Percentiles rank a stretch among this genome's conserved stretches.
These are phyloP conservation scores for Syzygium oleosum DNA, from an alignment of 345 rosid genomes.

Conservation along the genomic window DNA sequence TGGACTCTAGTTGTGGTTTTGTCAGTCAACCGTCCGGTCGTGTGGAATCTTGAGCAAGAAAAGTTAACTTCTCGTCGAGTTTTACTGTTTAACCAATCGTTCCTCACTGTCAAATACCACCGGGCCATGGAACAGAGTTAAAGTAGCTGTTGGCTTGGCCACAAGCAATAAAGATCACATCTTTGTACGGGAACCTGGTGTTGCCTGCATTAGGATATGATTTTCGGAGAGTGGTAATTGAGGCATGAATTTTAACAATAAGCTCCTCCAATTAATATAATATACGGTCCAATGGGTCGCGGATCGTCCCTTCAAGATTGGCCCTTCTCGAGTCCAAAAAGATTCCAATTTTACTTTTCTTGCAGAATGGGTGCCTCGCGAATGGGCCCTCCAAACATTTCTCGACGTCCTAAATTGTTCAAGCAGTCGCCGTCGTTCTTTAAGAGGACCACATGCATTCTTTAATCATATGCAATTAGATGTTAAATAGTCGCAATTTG, in stretches of 20 bases:
- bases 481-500: neutral
- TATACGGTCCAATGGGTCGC: neutral
- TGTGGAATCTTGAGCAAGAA: neutral
- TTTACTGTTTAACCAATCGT: neutral
- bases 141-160: neutral
- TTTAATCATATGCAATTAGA: neutral
- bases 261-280: neutral
- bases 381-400: neutral
- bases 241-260: neutral
- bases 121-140: neutral
- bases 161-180: neutral
- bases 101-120: neutral
- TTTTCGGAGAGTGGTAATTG: neutral
- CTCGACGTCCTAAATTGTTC: slow-evolving; percentile 5
- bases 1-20: neutral
- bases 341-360: neutral
- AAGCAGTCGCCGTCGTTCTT: slow-evolving; percentile 10
- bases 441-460: neutral
- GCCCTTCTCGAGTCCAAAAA: neutral
- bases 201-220: neutral
- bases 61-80: no score
- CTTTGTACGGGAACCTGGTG: neutral
- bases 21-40: neutral
- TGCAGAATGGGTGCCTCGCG: neutral
- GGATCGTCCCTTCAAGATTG: neutral